Base-by-base conservation (phyloP, 2,329 filamentous ascomycete species). In the Biscogniauxia sp. region DNA sequence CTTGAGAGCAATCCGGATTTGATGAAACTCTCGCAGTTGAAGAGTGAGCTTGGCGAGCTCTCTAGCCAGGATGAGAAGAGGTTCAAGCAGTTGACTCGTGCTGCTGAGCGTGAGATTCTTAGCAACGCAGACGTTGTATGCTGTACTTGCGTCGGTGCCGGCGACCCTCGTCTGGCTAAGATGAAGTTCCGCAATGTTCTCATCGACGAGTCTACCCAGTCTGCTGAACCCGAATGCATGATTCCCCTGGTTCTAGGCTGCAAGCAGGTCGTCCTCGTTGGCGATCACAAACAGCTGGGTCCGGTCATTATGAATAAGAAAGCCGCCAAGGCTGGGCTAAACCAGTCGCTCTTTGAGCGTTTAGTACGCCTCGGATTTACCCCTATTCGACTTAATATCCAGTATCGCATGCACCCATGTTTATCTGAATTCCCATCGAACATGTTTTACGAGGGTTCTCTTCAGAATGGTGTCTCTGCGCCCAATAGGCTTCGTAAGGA, bases 281-380 rank as follows among this genome's bases (percentile, higher is more conserved):
- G 95, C 73, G 95, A 99, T 73, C 95, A 99, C 77, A 96, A 98
- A 77, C 95, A 99, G 75, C 86, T 99, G 66, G 95, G 95, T 0
- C 95, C 95, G 1, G 95, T 99, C 70, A 98, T 99, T 74, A 99
- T 99, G 94, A 99, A 99, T 84, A 99, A 99, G 84, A 98, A 98
- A 78, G 95, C 95, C 15, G 95, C 95, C 63, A 98, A 98, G 78
- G 95, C 95, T 58, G 95, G 95, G 63, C 83, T 99, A 17, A 97
- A 98, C 77, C 95, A 98, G 76, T 98, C 94, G n/a, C 83, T 99
- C 9, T 99, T 99, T 72, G 95, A 99, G 79, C 92, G 95, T 70
- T 84, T 99, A 55, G 93, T 98, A 69, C 92, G 94, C 70, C 84
- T 98, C n/a, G 90, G 90, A 52, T 90, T 93, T 70, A 88, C 90